Percentiles rank a stretch among this genome's conserved stretches.
Conservation (phyloP, 2,329 filamentous ascomycete species). For the Colletotrichum spaethianum region DNA sequence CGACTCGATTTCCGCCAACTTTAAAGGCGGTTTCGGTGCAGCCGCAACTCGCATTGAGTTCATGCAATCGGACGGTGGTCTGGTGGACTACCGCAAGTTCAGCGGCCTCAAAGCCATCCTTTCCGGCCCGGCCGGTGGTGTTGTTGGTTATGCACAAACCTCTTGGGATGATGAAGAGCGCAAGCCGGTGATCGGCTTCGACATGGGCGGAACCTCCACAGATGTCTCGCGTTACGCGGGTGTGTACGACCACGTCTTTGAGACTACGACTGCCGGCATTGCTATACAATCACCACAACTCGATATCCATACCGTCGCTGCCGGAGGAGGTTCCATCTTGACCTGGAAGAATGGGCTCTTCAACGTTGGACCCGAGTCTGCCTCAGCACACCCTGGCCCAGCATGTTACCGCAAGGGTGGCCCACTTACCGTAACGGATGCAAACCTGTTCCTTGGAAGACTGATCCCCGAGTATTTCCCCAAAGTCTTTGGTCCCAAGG, state of each 20-base stretch:
- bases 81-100: conserved; percentile 72
- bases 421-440: conserved; percentile 80
- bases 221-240: conserved; percentile 79
- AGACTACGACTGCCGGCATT: conserved; percentile 83
- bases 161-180: conserved; percentile 78
- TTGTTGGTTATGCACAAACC: conserved; percentile 82
- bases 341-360: conserved; percentile 82
- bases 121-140: conserved; percentile 82
- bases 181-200: conserved; percentile 82
- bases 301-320: conserved; percentile 86
- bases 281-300: conserved; percentile 85
- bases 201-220: conserved; percentile 80
- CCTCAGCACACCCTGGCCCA: conserved; percentile 79
- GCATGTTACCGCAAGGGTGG: conserved; percentile 82
- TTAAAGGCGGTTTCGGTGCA: conserved; percentile 52
- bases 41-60: conserved; percentile 73
- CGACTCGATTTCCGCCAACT: conserved; percentile 53
- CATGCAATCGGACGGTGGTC: conserved; percentile 74
- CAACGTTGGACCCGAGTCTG: conserved; percentile 80
- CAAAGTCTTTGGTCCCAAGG: conserved; percentile 79
- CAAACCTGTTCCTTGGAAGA: conserved; percentile 78
- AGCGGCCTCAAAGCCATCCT: conserved; percentile 79
- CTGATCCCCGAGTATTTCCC: conserved; percentile 75
- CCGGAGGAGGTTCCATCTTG: conserved; percentile 79
- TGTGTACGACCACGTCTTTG: conserved; percentile 67